phyloP scores from a whole-genome alignment of 1,139 yeast species.

The Protomyces lactucae-debilis region DNA sequence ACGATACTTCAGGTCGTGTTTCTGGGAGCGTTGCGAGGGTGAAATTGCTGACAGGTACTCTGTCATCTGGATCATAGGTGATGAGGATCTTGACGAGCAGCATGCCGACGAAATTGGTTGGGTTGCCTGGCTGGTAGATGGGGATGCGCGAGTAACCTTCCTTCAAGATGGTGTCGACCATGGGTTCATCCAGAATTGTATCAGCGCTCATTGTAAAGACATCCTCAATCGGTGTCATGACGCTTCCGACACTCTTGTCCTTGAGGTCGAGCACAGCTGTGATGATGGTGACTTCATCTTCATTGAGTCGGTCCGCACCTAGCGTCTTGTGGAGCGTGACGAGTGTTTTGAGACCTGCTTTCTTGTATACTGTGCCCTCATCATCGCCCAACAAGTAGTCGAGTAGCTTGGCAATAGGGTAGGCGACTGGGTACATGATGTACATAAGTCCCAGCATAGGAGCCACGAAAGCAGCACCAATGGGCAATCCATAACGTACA shows the following conservation, averaged over 20 bases:
- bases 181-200: constrained; percentile 70
- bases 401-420: constrained; percentile 76
- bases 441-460: constrained; percentile 84
- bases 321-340: constrained; percentile 89
- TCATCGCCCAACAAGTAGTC: constrained; percentile 88
- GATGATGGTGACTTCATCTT: constrained; percentile 94
- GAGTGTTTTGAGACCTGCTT: constrained; percentile 85
- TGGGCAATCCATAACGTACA: constrained; percentile 85
- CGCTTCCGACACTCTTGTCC: constrained; percentile 77
- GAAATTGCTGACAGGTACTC: constrained; percentile 84
- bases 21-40: constrained; percentile 96
- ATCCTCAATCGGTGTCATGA: constrained; percentile 92
- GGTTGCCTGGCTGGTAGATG: constrained; percentile 86
- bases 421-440: constrained; percentile 84
- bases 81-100: constrained; percentile 83
- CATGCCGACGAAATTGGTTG: constrained; percentile 91
- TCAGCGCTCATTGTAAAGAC: constrained; percentile 88
- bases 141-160: constrained; percentile 96
- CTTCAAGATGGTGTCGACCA: constrained; percentile 84
- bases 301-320: constrained; percentile 90
- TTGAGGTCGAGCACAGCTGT: constrained; percentile 89
- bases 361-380: constrained; percentile 91
- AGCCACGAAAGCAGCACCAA: constrained; percentile 87
- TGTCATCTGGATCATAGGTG: constrained; percentile 95
- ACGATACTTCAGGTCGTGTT: constrained; percentile 85